Base-by-base conservation (phyloP, 768 basidiomycete species). In the Tricholoma furcatifolium region DNA sequence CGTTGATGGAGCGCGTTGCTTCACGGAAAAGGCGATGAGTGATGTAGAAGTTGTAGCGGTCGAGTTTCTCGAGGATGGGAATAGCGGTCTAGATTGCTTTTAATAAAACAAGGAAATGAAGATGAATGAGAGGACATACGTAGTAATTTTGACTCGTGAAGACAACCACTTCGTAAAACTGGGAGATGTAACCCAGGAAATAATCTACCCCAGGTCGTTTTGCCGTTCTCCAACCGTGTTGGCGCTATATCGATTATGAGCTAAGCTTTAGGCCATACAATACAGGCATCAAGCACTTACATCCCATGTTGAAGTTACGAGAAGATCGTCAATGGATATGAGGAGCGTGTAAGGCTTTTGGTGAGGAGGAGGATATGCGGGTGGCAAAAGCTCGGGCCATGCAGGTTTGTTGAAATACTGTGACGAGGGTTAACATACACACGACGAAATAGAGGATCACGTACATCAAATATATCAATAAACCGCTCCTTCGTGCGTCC, bases 201-300 rank as follows among this genome's bases (percentile, higher is more conserved):
- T 99, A 98, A 66, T 99, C 97, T 14, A 94, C 91, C 4, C 97
- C 97, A 1, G 97, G 96, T 31, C 97, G 85, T 72, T 98, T 99
- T 5, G 95, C 96, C 3, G 96, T 98, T 59, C 93, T 79, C 96
- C 97, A 99, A 47, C 97, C 97, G 62, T 91, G 79, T 72, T 91
- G 83, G 50, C 95, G 84, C 93, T 97, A 54, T 31, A 39, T 17
- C 34, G 45, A 31, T 50, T 43, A 11, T 47, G 32, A 47, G 50
- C 32, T 4, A 31, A 43, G 41, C 30, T 8, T 10, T 42, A 17
- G 30, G 32, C n/a, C 50, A 30, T 38, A 38, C 47, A 23, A 48
- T 20, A 12, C 15, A 34, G 15, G 38, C 27, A 27, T 7, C 27
- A 14, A 17, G 4, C 18, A 85, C 94, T 67, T 65, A 97, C 95